A percentile compares a stretch with the other conserved stretches of the same genome.
phyloP scores from a whole-genome alignment of 768 basidiomycete genomes.

The Amanita pallidorosea region DNA sequence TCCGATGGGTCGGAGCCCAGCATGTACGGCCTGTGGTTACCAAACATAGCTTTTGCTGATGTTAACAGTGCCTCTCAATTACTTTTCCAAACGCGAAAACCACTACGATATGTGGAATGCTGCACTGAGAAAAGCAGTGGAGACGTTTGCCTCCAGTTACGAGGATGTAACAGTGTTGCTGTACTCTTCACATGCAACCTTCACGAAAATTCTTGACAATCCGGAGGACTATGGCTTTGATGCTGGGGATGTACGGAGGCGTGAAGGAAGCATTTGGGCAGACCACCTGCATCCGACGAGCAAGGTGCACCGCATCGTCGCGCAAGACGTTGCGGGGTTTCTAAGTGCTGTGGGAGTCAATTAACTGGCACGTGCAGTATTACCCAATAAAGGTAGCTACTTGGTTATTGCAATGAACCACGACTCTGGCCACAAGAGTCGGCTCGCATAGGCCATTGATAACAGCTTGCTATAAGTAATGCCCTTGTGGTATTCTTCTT shows the following conservation, averaged over 20 bases:
- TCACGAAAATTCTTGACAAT: slow-evolving; percentile 36
- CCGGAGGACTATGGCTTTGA: slow-evolving; percentile 29
- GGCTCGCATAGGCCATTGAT: neutral
- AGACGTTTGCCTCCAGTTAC: slow-evolving; percentile 27
- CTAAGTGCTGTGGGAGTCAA: slow-evolving; percentile 12
- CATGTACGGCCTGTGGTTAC: slow-evolving; percentile 16
- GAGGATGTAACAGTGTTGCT: slow-evolving; percentile 35
- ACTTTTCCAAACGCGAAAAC: neutral
- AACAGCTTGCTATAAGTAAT: slow-evolving; percentile 15
- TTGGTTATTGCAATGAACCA: neutral
- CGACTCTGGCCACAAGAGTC: neutral
- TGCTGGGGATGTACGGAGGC: slow-evolving; percentile 17
- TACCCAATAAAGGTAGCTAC: slow-evolving; percentile 3
- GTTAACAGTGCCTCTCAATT: neutral
- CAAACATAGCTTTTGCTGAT: neutral
- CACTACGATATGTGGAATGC: slow-evolving; percentile 33
- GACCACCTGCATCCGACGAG: slow-evolving; percentile 46
- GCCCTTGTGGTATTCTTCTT: slow-evolving; percentile 47
- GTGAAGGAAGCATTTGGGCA: slow-evolving; percentile 34
- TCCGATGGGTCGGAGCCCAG: slow-evolving; percentile 40
- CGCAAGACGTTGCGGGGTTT: slow-evolving; percentile 30
- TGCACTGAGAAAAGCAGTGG: slow-evolving; percentile 18
- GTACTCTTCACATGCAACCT: slow-evolving; percentile 37
- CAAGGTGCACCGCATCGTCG: slow-evolving; percentile 36
- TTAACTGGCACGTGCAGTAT: neutral